phyloP scores from a whole-genome alignment of 192 early-diverging fungal genomes.

The Gryganskiella cystojenkinii region DNA sequence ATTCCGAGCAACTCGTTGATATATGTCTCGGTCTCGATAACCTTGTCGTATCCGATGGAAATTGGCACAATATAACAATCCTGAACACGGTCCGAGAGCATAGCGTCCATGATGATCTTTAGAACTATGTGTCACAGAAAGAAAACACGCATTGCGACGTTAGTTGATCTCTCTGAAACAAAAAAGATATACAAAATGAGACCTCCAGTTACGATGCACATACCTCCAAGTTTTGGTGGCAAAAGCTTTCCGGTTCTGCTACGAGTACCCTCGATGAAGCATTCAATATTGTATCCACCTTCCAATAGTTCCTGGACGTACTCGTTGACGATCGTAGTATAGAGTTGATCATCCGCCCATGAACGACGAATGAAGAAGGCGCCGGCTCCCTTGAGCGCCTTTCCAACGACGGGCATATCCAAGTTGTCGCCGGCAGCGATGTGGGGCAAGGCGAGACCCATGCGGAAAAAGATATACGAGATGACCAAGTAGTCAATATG shows the following conservation, averaged over 20 bases:
- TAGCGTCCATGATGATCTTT: constrained; percentile 83
- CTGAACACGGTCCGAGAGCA: constrained; percentile 65
- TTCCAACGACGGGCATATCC: constrained; percentile 80
- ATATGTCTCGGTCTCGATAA: constrained; percentile 84
- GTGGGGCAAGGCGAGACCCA: constrained; percentile 81
- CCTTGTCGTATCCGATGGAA: constrained; percentile 87
- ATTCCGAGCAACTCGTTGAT: constrained; percentile 82
- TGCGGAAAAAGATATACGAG: constrained; percentile 82
- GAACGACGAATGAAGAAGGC: constrained; percentile 84
- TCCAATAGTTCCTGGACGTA: constrained; percentile 77
- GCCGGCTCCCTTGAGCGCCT: constrained; percentile 69
- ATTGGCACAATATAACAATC: constrained; percentile 85
- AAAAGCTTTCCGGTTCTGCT: constrained; percentile 84
- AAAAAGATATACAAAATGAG: not conserved
- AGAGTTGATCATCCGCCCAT: constrained; percentile 83
- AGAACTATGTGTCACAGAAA: constrained; percentile 55
- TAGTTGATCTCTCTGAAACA: not conserved
- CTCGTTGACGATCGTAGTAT: constrained; percentile 76
- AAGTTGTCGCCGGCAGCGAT: constrained; percentile 90
- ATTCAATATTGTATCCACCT: constrained; percentile 85
- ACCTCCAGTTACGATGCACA: not conserved
- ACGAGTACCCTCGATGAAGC: constrained; percentile 87
- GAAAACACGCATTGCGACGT: not conserved
- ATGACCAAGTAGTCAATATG: constrained; percentile 90
- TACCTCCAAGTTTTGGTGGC: constrained; percentile 79